Evolutionary conservation across 2,329 filamentous ascomycete genomes (phyloP), one percentile per base, ranked within the genome.

Genomic region (Fusarium stilboides): DNA sequence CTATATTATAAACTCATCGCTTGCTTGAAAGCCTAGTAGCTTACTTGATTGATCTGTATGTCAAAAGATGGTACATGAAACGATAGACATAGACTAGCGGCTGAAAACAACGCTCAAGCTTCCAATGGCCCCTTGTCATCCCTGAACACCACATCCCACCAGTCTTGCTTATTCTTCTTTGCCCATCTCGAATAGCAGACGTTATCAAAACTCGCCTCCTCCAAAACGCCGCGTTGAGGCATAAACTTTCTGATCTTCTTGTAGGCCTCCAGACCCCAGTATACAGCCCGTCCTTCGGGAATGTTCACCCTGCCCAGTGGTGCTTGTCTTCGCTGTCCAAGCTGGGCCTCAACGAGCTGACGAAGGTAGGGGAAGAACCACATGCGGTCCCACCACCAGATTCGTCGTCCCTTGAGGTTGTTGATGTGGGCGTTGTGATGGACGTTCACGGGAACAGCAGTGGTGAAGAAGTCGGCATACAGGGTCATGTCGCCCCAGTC

Each of bases 341-440:
- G 60, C 28, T 68, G 64, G 5, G 40, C 34, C 1, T 19, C 19
- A 26, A 67, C 56, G 24, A 72, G 62, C 10, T 58, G 19, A 1
- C 69, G 69, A 2, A 72, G 62, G 28, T 68, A 43, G 3, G 69
- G 69, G 56, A 72, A 74, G 58, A 58, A 72, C 70, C 71, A 73
- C 28, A 65, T 75, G 12, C 61, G 65, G 24, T 68, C 44, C 68
- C 70, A 72, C 69, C 68, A 71, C 66, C 45, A 63, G 10, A 52
- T 39, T 10, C 65, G 37, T 17, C 70, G 62, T 17, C 22, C 33
- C 58, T 73, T 66, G 17, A 63, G 57, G 40, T 68, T 58, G 47
- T 59, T 62, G n/a, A 40, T 57, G n/a, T 65, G 61, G 4, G 70
- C 70, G 28, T 73, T 74, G 62, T 74, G 69, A 28, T 74, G 72